Conservation (phyloP, 1,139 yeast genomes). For the Taphrina confusa region DNA sequence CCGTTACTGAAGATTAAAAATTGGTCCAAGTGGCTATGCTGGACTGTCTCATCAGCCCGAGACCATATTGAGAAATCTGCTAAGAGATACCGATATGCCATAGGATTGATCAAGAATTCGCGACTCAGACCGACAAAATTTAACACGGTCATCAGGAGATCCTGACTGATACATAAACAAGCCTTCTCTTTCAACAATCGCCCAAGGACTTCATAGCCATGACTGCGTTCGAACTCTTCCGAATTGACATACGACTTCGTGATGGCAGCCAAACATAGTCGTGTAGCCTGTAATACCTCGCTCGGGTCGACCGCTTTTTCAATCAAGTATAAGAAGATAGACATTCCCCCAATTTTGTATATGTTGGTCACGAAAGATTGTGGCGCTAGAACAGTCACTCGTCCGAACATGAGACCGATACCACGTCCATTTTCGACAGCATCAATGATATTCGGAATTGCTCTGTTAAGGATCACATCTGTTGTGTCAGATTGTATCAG, state of each 20-base stretch:
- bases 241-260: constrained; percentile 45
- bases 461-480: constrained; percentile 37
- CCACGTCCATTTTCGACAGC: constrained; percentile 37
- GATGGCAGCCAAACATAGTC: constrained; percentile 47
- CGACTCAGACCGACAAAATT: constrained; percentile 53
- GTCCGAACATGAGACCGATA: constrained; percentile 42
- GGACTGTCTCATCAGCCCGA: constrained; percentile 49
- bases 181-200: constrained; percentile 48
- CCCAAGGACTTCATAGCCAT: constrained; percentile 52
- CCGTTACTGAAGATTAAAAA: constrained; percentile 53
- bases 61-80: constrained; percentile 59
- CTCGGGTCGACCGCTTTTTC: constrained; percentile 45
- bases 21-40: constrained; percentile 58
- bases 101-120: constrained; percentile 52
- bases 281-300: constrained; percentile 43
- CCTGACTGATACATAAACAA: constrained; percentile 43
- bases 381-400: constrained; percentile 37
- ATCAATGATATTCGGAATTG: constrained; percentile 38
- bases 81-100: constrained; percentile 53
- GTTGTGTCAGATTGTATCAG: not conserved
- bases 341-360: constrained; percentile 46
- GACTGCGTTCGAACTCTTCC: constrained; percentile 49
- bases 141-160: constrained; percentile 51
- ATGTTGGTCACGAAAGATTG: constrained; percentile 37
- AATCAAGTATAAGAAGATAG: constrained; percentile 47